Percentiles rank a stretch among this genome's conserved stretches.
These are phyloP conservation scores for Pseudomonodictys pantanalensis DNA, from an alignment of 495 filamentous ascomycete species.

Conservation along the genomic window DNA sequence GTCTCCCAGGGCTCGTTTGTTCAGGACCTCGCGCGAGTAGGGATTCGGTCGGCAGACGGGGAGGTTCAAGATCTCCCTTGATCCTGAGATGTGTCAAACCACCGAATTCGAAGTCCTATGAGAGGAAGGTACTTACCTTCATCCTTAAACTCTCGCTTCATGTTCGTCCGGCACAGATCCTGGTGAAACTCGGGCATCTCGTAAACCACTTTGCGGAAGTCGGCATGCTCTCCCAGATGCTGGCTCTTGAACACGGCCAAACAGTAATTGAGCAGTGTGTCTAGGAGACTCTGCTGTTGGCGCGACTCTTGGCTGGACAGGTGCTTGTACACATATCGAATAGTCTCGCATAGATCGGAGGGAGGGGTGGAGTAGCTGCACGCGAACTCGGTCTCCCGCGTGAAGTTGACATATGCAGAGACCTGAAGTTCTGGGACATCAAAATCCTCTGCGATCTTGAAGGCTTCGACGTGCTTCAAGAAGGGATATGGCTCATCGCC, in stretches of 20 bases:
- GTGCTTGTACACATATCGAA: constrained; percentile 36
- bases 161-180: constrained; percentile 33
- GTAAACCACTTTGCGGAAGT: constrained; percentile 31
- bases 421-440: constrained; percentile 33
- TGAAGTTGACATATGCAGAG: constrained; percentile 32
- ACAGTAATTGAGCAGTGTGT: constrained; percentile 39
- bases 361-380: constrained; percentile 31
- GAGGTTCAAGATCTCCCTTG: constrained; percentile 16
- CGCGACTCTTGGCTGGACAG: constrained; percentile 14
- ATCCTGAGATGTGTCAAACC: constrained; percentile 4
- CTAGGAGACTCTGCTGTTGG: constrained; percentile 27
- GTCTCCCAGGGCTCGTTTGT: constrained; percentile 3
- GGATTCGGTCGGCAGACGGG: background rate
- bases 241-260: constrained; percentile 36
- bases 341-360: constrained; percentile 34
- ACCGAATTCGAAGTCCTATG: background rate
- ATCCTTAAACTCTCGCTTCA: constrained; percentile 32
- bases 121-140: constrained; percentile 31
- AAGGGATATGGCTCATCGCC: constrained; percentile 26
- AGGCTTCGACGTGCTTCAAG: constrained; percentile 37
- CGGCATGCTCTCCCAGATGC: constrained; percentile 24
- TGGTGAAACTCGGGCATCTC: constrained; percentile 34
- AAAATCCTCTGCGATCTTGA: constrained; percentile 35
- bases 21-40: constrained; percentile 1
- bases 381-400: constrained; percentile 33